These are phyloP conservation scores for Populus deltoides DNA, from an alignment of 345 rosid genomes.

Conservation along the genomic window DNA sequence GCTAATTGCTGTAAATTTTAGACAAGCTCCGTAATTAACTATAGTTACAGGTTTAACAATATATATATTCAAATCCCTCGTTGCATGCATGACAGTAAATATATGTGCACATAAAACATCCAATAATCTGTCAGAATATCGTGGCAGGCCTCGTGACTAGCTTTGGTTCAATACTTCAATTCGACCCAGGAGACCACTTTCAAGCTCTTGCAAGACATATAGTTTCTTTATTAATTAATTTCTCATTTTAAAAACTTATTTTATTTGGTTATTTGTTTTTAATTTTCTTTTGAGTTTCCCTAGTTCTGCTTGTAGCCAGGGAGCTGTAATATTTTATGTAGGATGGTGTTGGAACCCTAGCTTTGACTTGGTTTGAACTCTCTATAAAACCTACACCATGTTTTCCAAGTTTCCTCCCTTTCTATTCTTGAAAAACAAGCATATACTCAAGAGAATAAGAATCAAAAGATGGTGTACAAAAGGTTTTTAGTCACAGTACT, in stretches of 20 bases:
- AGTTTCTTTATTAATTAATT: background rate
- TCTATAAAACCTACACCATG: constrained; percentile 35
- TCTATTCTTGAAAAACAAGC: constrained; percentile 12
- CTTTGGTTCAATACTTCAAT: background rate
- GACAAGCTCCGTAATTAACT: background rate
- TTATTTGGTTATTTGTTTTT: background rate
- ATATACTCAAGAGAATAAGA: background rate
- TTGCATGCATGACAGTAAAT: background rate
- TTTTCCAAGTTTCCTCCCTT: constrained; percentile 30
- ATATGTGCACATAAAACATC: constrained; percentile 2
- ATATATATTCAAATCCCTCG: background rate
- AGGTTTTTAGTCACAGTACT: constrained; percentile 30
- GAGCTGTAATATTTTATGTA: constrained; percentile 23
- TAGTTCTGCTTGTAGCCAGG: constrained; percentile 29
- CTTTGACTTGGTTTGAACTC: constrained; percentile 40
- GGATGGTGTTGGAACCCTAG: constrained; percentile 34
- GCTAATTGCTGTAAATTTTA: background rate
- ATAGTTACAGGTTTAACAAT: background rate
- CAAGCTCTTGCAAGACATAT: constrained; percentile 15
- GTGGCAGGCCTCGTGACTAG: background rate
- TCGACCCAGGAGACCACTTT: constrained; percentile 5
- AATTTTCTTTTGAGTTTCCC: constrained; percentile 22
- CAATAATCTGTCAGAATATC: background rate
- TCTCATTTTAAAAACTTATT: background rate
- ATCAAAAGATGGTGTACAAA: constrained; percentile 26